Base-by-base conservation (phyloP, 495 filamentous ascomycete species). In the Penicillium cinerascens region DNA sequence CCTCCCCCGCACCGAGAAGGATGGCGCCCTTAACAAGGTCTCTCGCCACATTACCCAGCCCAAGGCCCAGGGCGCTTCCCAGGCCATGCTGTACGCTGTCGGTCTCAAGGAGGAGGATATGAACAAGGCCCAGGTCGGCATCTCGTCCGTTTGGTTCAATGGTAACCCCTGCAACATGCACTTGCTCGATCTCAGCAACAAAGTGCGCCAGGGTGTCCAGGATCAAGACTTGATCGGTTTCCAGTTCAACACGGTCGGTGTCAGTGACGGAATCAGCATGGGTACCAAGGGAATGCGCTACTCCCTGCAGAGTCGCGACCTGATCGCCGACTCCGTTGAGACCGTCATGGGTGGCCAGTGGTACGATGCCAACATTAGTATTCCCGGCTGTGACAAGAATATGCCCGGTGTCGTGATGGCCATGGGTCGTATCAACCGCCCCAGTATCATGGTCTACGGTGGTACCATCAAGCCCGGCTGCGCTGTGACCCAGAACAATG, bases 151-250 rank as follows among this genome's bases (percentile, higher is more conserved):
- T 39, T 86, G 77, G 77, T 95, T 89, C 71, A 82, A 88, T 38
- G 93, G 93, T 17, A 98, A 98, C 73, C 93, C 93, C 6, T 98
- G 93, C 78, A 98, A 98, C 76, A 98, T 96, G 93, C 93, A 98
- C 74, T 80, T 98, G 49, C 77, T 98, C 55, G 86, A 92, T 60
- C 82, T 98, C 45, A 95, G 87, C 63, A 69, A 85, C 68, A 80
- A 83, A 56, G 89, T 97, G 17, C 86, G 84, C 61, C 83, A 95
- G 65, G 91, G 91, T 53, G 91, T 98, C 50, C 78, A 87, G 60
- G 81, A 82, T 58, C 87, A 88, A 21, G 89, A 86, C 23, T 76
- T 93, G 46, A 80, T 93, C 42, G 87, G 86, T 45, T 87, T 87
- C 71, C 92, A 96, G 72, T 98, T 98, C 82, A 98, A 97, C 78